Conservation (phyloP, 805 yeast genomes). For the Pichia membranifaciens region DNA sequence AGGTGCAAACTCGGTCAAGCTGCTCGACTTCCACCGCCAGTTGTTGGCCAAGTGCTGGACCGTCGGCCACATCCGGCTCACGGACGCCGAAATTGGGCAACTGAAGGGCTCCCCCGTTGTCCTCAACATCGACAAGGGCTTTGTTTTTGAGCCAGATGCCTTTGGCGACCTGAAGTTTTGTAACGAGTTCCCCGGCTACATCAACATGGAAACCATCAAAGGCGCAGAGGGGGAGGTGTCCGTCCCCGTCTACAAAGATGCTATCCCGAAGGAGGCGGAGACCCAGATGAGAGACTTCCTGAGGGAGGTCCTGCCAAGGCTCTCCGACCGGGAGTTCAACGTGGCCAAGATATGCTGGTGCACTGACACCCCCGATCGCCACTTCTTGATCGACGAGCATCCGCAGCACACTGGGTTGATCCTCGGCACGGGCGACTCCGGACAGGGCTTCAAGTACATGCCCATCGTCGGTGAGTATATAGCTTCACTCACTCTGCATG, state of each 20-base stretch:
- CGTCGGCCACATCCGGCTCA: neutral
- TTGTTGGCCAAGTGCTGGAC: neutral
- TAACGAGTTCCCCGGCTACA: slow-evolving; percentile 1
- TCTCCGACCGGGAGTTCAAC: neutral
- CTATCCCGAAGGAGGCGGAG: neutral
- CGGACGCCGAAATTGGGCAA: neutral
- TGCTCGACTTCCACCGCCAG: neutral
- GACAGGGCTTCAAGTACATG: neutral
- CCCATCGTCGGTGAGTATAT: neutral
- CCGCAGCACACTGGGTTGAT: neutral
- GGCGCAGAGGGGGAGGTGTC: neutral
- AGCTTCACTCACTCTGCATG: neutral
- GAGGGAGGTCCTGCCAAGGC: neutral
- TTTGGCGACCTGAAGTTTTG: neutral
- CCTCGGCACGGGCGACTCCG: neutral
- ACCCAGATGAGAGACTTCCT: neutral
- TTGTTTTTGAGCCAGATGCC: neutral
- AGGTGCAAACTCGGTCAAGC: neutral
- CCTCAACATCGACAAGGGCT: neutral
- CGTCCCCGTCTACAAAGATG: neutral
- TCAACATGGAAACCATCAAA: neutral
- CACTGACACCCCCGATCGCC: neutral
- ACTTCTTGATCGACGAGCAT: neutral
- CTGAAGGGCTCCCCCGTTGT: neutral
- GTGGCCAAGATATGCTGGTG: neutral